Conservation (phyloP, 768 basidiomycete genomes). For the Daedaleopsis sinensis region DNA sequence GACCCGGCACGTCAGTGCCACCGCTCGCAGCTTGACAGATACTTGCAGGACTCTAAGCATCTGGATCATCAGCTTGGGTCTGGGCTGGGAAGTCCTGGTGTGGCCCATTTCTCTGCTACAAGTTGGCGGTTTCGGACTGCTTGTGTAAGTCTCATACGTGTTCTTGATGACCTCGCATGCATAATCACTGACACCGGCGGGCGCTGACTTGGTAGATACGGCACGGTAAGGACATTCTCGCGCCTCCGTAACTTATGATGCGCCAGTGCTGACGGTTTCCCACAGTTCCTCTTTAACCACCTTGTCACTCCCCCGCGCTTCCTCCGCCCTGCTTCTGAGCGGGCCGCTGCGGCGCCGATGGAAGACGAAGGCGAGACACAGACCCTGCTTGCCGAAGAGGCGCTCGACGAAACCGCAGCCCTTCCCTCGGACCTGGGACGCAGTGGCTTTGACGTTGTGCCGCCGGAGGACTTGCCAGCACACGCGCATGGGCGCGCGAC, state of each 20-base stretch:
- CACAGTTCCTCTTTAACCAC: slow-evolving; percentile 88
- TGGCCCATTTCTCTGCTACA: slow-evolving; percentile 85
- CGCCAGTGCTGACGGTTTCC: slow-evolving; percentile 9
- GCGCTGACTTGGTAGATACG: slow-evolving; percentile 57
- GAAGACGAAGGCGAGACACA: slow-evolving; percentile 33
- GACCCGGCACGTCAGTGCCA: slow-evolving; percentile 91
- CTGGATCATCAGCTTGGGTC: slow-evolving; percentile 86
- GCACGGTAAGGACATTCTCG: slow-evolving; percentile 55
- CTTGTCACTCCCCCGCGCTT: slow-evolving; percentile 72
- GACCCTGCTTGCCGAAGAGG: slow-evolving; percentile 60
- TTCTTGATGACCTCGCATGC: slow-evolving; percentile 10
- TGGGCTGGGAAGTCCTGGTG: slow-evolving; percentile 89
- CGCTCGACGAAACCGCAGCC: slow-evolving; percentile 80
- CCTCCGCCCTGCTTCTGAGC: slow-evolving; percentile 46
- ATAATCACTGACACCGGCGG: slow-evolving; percentile 6
- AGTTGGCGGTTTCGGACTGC: slow-evolving; percentile 79
- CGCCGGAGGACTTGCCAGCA: slow-evolving; percentile 32
- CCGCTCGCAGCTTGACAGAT: slow-evolving; percentile 89
- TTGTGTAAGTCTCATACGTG: slow-evolving; percentile 68
- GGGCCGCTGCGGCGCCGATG: slow-evolving; percentile 13
- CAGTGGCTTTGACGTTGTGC: slow-evolving; percentile 83
- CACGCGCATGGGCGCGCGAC: slow-evolving; percentile 3
- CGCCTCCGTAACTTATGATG: background rate
- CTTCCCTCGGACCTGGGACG: slow-evolving; percentile 83
- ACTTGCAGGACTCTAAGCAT: slow-evolving; percentile 96